Conservation (phyloP, 2,329 filamentous ascomycete species). For the Aspergillus ruber region DNA sequence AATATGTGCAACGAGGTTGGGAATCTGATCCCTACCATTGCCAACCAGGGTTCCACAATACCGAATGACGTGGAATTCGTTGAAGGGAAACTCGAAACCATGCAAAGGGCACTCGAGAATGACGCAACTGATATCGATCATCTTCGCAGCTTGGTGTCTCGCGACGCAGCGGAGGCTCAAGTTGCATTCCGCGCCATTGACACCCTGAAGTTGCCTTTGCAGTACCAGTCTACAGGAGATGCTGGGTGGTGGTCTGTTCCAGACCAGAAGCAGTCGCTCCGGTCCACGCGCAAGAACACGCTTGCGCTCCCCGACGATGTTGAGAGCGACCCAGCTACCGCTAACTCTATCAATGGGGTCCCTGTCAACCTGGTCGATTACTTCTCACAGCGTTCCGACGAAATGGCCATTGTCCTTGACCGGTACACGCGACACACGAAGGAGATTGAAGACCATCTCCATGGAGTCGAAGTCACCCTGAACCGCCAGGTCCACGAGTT, state of each 20-base stretch:
- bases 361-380: conserved; percentile 57
- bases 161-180: conserved; percentile 63
- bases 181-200: conserved; percentile 68
- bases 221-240: conserved; percentile 50
- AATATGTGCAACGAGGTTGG: conserved; percentile 66
- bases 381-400: conserved; percentile 57
- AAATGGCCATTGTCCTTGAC: conserved; percentile 53
- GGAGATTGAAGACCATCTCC: conserved; percentile 61
- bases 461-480: conserved; percentile 56
- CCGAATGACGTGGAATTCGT: conserved; percentile 60
- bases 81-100: conserved; percentile 54
- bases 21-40: conserved; percentile 60
- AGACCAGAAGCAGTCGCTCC: conserved; percentile 34
- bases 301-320: conserved; percentile 44
- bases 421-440: conserved; percentile 54
- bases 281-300: conserved; percentile 37
- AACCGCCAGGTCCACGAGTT: conserved; percentile 56
- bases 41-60: conserved; percentile 58
- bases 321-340: conserved; percentile 31
- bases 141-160: conserved; percentile 52
- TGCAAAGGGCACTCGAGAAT: conserved; percentile 57
- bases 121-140: conserved; percentile 56
- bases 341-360: conserved; percentile 44
- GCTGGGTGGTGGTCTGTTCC: conserved; percentile 35
- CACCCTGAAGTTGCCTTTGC: conserved; percentile 63